Percentiles rank a stretch among this genome's conserved stretches.
Conservation (phyloP, 441 rosid genomes). For the Populus hybrid region DNA sequence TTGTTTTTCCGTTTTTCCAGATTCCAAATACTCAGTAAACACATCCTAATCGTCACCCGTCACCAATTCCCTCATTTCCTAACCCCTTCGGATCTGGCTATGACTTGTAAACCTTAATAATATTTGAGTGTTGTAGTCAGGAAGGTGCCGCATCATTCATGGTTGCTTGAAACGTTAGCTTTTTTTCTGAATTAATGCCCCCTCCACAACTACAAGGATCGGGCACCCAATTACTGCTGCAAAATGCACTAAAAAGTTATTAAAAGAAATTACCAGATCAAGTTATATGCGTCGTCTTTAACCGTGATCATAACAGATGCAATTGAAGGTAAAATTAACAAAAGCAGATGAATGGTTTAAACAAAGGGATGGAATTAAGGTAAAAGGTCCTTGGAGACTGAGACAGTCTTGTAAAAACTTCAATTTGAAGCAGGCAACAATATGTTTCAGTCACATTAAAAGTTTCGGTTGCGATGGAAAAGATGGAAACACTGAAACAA, state of each 20-base stretch:
- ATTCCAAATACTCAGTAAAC: too few relatives aligned
- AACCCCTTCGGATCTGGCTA: too few relatives aligned
- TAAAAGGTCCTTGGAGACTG: slow-evolving; percentile 11
- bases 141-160: not conserved
- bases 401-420: slow-evolving; percentile 30
- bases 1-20: too few relatives aligned
- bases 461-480: slow-evolving; percentile 32
- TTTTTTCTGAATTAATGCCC: not conserved
- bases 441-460: slow-evolving; percentile 35
- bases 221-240: not conserved
- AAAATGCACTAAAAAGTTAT: not conserved
- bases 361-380: slow-evolving; percentile 5
- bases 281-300: not conserved
- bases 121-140: too few relatives aligned
- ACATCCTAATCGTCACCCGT: too few relatives aligned
- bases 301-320: not conserved
- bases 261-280: not conserved
- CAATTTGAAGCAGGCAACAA: slow-evolving; percentile 38
- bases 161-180: not conserved
- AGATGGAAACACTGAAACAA: slow-evolving; percentile 31
- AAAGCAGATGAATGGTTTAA: slow-evolving; percentile 9
- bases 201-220: not conserved
- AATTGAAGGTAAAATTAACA: not conserved
- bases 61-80: too few relatives aligned
- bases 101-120: too few relatives aligned